Evolutionary conservation across 495 filamentous ascomycete genomes (phyloP).

Genomic region (Penicillium simplicissimum): DNA sequence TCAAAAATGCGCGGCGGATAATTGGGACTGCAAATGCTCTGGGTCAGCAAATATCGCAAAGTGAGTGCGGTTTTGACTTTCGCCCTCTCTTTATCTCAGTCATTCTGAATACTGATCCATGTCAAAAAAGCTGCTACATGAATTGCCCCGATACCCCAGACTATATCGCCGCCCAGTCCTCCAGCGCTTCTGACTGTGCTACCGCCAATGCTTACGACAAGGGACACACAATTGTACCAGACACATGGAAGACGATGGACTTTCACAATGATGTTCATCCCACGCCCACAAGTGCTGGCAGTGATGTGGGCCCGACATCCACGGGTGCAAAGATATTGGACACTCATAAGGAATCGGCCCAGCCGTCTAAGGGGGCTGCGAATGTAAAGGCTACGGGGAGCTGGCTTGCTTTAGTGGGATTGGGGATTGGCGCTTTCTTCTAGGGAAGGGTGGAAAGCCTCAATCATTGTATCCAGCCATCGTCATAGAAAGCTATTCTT

Average conservation of each 20-base stretch:
- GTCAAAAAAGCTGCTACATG: slow-evolving; percentile 18
- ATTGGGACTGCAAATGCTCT: slow-evolving; percentile 34
- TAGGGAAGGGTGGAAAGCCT: background rate
- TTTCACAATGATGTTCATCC: slow-evolving; percentile 9
- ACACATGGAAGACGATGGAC: slow-evolving; percentile 22
- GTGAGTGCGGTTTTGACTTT: slow-evolving; percentile 10
- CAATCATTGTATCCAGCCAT: background rate
- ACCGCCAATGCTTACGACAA: slow-evolving; percentile 29
- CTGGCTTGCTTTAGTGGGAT: slow-evolving; percentile 23
- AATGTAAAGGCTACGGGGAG: slow-evolving; percentile 15
- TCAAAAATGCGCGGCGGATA: slow-evolving; percentile 9
- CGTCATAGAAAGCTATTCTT: background rate
- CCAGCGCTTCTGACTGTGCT: slow-evolving; percentile 21
- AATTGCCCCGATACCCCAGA: slow-evolving; percentile 23
- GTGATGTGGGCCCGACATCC: background rate
- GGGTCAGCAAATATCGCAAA: slow-evolving; percentile 28
- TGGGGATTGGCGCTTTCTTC: slow-evolving; percentile 22
- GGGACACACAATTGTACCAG: slow-evolving; percentile 17
- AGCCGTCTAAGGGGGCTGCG: slow-evolving; percentile 21
- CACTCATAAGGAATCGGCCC: slow-evolving; percentile 11
- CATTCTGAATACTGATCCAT: background rate
- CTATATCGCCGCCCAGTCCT: slow-evolving; percentile 14
- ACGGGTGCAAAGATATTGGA: slow-evolving; percentile 13
- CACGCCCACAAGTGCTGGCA: slow-evolving; percentile 13
- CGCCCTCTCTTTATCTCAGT: background rate